Percentiles rank a stretch among this genome's conserved stretches.
Evolutionary conservation across 257 asterid genomes (phyloP).

Genomic region (Solanum lycopersicoides): DNA sequence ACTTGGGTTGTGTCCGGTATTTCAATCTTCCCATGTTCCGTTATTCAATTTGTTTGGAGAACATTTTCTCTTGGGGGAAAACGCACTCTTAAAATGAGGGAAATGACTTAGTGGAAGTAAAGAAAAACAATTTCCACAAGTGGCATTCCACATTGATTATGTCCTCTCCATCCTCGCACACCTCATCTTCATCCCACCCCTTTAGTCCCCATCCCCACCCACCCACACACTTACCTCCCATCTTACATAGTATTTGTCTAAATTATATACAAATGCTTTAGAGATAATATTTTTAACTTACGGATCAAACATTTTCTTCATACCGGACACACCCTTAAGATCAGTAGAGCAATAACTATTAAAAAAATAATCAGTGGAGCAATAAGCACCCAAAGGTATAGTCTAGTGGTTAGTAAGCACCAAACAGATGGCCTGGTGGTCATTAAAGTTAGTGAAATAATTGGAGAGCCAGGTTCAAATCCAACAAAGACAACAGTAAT

Average conservation of each 20-base stretch:
- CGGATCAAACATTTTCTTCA: not conserved
- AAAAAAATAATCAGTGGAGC: not conserved
- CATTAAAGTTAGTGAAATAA: not conserved
- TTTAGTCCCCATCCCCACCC: not conserved
- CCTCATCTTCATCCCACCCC: not conserved
- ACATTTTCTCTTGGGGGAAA: not conserved
- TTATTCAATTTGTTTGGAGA: not conserved
- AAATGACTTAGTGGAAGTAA: not conserved
- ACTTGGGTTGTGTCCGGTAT: not conserved
- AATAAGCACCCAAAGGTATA: not conserved
- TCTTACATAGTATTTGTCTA: not conserved
- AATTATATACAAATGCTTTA: not conserved
- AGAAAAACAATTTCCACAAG: not conserved
- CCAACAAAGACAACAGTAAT: not conserved
- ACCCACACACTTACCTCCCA: not conserved
- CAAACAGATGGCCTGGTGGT: not conserved
- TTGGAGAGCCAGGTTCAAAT: not conserved
- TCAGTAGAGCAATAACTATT: not conserved
- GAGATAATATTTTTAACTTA: not conserved
- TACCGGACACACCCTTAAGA: not conserved
- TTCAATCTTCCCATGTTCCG: not conserved
- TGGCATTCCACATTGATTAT: not conserved
- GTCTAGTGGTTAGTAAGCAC: not conserved
- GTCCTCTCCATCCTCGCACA: not conserved
- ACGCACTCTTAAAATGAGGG: not conserved